Evolutionary conservation across 441 rosid genomes (phyloP).

Genomic region (Capsella rubella): DNA sequence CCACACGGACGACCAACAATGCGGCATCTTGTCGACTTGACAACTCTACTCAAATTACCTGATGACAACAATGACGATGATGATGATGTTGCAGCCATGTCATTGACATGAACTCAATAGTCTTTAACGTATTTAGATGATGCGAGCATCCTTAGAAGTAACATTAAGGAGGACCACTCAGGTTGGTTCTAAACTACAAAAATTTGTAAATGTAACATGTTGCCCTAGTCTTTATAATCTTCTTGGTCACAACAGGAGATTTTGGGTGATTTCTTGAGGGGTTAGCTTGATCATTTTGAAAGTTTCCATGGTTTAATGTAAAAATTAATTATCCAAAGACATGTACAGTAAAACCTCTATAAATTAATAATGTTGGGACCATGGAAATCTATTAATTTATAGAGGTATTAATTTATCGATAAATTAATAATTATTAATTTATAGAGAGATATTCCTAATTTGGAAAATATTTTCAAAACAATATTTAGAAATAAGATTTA

Average conservation of each 20-base stretch:
- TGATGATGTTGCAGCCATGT: slow-evolving; percentile 25
- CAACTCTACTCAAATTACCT: slow-evolving; percentile 50
- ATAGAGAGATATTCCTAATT: no score
- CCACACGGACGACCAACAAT: slow-evolving; percentile 99
- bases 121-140: slow-evolving; percentile 8
- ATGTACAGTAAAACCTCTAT: no score
- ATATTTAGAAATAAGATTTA: no score
- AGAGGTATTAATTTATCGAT: no score
- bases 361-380: no score
- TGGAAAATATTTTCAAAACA: no score
- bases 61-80: slow-evolving; percentile 37
- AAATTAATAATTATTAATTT: no score
- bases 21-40: slow-evolving; percentile 92
- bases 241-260: slow-evolving; percentile 5
- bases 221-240: background rate
- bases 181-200: background rate
- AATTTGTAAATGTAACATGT: slow-evolving; percentile 5
- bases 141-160: background rate
- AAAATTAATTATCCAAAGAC: no score
- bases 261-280: no score
- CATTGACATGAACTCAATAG: slow-evolving; percentile 17
- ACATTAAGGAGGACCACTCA: slow-evolving; percentile 3
- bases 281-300: background rate
- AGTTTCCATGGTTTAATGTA: background rate
- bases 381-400: no score